phyloP scores from a whole-genome alignment of 225 moss, liverwort and hornwort genomes.

The Pleurozium schreberi region DNA sequence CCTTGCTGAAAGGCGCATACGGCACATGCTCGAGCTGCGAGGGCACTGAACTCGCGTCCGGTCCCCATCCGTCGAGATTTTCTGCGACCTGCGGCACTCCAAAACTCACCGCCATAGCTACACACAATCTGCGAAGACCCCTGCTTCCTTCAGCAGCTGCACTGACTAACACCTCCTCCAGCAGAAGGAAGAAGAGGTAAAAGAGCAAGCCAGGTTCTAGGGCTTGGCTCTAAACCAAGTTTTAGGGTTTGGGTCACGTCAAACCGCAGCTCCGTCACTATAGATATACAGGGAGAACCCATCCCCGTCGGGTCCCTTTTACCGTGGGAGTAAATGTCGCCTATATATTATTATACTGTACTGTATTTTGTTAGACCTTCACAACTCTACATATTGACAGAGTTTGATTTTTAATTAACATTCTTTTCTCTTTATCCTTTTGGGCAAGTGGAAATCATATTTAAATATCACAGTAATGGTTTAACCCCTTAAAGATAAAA shows the following conservation, averaged over 20 bases:
- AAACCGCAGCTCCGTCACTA: neutral
- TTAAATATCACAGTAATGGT: too few relatives aligned
- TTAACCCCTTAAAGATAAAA: neutral
- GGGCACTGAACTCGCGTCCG: conserved; percentile 75
- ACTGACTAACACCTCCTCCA: neutral
- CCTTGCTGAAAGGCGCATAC: conserved; percentile 96
- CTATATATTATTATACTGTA: neutral
- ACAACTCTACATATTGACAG: neutral
- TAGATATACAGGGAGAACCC: neutral
- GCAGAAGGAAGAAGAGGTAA: neutral
- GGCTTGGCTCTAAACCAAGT: neutral
- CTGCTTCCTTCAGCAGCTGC: neutral
- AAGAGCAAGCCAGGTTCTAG: neutral
- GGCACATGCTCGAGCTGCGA: conserved; percentile 81
- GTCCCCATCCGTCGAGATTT: conserved; percentile 95
- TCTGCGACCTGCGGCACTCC: conserved; percentile 88
- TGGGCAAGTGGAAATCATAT: neutral
- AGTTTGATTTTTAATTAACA: neutral
- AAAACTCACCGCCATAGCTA: conserved; percentile 36
- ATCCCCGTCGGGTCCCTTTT: neutral
- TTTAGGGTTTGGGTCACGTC: neutral
- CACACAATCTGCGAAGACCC: neutral
- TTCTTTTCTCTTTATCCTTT: neutral
- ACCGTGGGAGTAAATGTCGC: neutral
- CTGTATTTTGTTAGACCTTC: too few relatives aligned